Evolutionary conservation across 2,329 filamentous ascomycete genomes (phyloP), one percentile per base, ranked within the genome.

Genomic region (Laburnicola sp.): DNA sequence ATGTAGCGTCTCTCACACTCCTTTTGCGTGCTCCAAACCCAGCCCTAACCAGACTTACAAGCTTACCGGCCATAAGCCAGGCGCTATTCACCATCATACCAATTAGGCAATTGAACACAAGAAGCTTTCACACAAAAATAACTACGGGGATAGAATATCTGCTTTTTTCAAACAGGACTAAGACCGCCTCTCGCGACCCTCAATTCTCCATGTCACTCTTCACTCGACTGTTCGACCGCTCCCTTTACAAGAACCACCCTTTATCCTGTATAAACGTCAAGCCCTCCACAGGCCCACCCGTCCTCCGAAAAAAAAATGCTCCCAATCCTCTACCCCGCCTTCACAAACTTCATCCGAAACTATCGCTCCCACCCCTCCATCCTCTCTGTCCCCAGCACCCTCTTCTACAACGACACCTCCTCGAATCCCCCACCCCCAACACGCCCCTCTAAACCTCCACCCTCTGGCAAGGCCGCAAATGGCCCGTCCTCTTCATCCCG

Each of bases 311-410:
- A 54, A 36, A 52, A 54, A 6, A 73, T 75, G 69, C 60, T 75
- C 3, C 75, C 75, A 31, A 74, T 77, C 25, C 59, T 65, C 26
- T 70, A 71, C 25, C 73, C 76, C n/a, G 68, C 76, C 1, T 78
- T 78, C 55, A 64, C 71, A 30, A 75, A 78, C 43, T 64, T 78
- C 1, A 71, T 73, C 11, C 69, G 75, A 26, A 78, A 79, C 57
- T 78, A 78, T 59, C 74, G 76, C 47, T 78, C 75, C 32, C 76
- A 79, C 48, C 72, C 74, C 4, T 68, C 76, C 23, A 78, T 78
- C 48, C 66, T 78, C 26, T 68, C 69, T 9, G 65, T 76, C 4
- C 74, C 76, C 2, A 73, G 66, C 27, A 59, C 66, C 1, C 62
- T 76, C 22, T 78, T 78, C 62, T 78, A 79, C 58, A 60, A 69